Evolutionary conservation across 768 basidiomycete genomes (phyloP), one percentile per base, ranked within the genome.

Genomic region (Boletus subcaerulescens): DNA sequence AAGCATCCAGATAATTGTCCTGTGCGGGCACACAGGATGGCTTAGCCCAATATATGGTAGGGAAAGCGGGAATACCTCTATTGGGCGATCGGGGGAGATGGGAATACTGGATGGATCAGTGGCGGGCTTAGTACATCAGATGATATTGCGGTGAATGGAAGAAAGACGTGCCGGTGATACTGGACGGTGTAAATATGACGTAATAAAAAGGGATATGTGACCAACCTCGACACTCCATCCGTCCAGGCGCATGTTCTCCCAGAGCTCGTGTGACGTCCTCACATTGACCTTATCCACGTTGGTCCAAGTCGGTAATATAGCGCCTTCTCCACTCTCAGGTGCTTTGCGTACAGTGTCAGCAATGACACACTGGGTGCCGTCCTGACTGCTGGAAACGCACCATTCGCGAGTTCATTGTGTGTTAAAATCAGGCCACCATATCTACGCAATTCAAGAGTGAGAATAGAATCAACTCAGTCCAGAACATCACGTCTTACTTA

Each of bases 1-100:
- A 99, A 1, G 91, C 89, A 70, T 98, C 97, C 17, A 99, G 83
- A 70, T 99, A 98, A 65, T 95, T 94, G 70, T 97, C 91, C 86
- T 91, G 56, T 3, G 31, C 13, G 55, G 3, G 31, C 18, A 40
- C 20, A 49, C 14, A 2, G 48, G 36, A n/a, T 45, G n/a, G 22
- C 49, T 45, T 52, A 50, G 46, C 24, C 24, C 9, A 31, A 24
- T 5, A 40, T 20, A 40, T 50, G 12, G 15, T 5, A 53, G 41
- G 14, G n/a, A 50, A 48, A 20, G 38, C 2, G 35, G 20, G 46
- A 75, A 45, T 65, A 87, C 91, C 73, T 97, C 95, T 45, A 98
- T 93, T 0, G 90, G 90, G 6, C 88, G 86, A 66, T 95, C 88
- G 1, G 92, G 91, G 11, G 93, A 89, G 50, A 99, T 95, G n/a